Conservation (phyloP, 2,329 filamentous ascomycete genomes). For the Colletotrichum sp. region DNA sequence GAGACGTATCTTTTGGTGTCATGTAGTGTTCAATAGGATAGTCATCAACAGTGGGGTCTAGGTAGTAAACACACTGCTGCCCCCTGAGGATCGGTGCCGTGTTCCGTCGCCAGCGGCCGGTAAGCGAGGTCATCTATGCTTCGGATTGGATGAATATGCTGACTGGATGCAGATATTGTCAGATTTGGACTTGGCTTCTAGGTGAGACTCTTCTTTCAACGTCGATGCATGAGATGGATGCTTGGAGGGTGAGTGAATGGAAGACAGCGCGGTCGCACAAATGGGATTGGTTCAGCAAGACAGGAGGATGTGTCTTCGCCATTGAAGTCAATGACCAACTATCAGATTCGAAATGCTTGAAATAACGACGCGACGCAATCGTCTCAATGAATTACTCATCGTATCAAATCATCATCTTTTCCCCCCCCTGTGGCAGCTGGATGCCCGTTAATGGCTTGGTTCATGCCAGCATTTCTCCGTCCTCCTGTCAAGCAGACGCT, state of each 20-base stretch:
- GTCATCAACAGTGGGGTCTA: neutral
- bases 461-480: neutral
- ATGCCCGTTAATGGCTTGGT: neutral
- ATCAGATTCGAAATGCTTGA: rapidly evolving
- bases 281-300: neutral
- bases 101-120: neutral
- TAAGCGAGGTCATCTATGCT: neutral
- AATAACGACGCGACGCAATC: neutral
- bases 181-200: neutral
- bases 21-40: neutral
- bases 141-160: neutral
- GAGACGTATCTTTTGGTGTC: neutral
- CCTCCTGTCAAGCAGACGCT: neutral
- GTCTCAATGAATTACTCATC: neutral
- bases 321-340: neutral
- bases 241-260: neutral
- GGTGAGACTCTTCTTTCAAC: neutral
- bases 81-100: neutral
- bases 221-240: neutral
- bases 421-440: neutral
- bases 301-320: neutral
- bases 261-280: neutral
- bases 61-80: neutral
- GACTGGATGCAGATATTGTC: neutral
- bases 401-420: neutral